Percentiles rank a stretch among this genome's conserved stretches.
phyloP scores from a whole-genome alignment of 768 basidiomycete species.

The Tylopilus subfusipes region DNA sequence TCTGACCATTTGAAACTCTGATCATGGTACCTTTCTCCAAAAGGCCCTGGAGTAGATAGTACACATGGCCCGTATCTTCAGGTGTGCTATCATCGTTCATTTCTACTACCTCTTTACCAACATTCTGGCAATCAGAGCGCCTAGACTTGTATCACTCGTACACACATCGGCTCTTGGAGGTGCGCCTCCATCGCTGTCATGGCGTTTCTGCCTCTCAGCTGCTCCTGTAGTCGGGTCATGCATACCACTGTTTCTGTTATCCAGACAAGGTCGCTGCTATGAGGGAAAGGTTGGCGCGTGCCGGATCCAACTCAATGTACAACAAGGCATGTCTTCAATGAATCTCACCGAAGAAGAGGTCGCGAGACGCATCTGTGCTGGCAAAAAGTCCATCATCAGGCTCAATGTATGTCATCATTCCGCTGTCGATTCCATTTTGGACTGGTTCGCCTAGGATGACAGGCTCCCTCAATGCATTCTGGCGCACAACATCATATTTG shows the following conservation, averaged over 20 bases:
- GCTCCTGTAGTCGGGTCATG: conserved; percentile 49
- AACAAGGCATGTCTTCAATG: conserved; percentile 87
- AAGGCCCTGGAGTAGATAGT: no score
- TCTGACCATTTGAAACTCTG: no score
- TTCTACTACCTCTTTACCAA: no score
- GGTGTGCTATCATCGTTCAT: conserved; percentile 36
- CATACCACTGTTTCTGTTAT: conserved; percentile 94
- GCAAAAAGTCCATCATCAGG: conserved; percentile 77
- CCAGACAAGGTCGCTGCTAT: conserved; percentile 59
- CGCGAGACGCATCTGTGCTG: conserved; percentile 63
- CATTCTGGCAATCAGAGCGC: no score
- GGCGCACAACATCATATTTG: conserved; percentile 72
- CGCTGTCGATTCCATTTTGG: neutral
- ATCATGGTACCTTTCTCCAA: no score
- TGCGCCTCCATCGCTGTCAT: neutral
- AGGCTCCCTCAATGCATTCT: conserved; percentile 49
- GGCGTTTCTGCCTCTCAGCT: neutral
- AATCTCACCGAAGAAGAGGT: conserved; percentile 85
- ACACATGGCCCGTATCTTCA: no score
- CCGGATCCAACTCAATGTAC: conserved; percentile 75
- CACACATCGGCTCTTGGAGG: no score
- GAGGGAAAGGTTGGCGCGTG: no score
- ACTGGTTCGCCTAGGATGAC: conserved; percentile 45
- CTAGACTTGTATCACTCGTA: no score
- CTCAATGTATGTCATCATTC: conserved; percentile 61